phyloP scores from a whole-genome alignment of 441 rosid species.

The Brassica hybrid region DNA sequence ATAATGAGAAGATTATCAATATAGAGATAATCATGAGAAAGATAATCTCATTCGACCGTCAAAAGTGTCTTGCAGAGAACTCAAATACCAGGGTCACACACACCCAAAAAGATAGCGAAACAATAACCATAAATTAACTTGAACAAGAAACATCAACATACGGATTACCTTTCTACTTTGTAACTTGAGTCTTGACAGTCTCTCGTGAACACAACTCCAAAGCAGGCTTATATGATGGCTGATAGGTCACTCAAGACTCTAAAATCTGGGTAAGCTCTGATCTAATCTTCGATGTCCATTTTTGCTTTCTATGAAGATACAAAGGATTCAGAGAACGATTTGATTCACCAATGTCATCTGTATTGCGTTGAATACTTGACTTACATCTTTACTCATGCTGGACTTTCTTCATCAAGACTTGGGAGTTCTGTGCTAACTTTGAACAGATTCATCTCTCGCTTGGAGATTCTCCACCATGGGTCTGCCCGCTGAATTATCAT shows the following conservation, averaged over 20 bases:
- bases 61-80: not conserved
- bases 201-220: not conserved
- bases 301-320: not conserved
- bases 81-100: too few species aligned
- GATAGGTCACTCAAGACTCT: not conserved
- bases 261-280: not conserved
- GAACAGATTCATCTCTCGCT: not conserved
- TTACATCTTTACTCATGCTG: not conserved
- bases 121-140: not conserved
- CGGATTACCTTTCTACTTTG: not conserved
- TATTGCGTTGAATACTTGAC: too few species aligned
- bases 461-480: not conserved
- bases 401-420: not conserved
- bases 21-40: too few species aligned
- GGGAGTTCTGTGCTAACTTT: too few species aligned
- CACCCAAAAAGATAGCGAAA: too few species aligned
- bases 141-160: too few species aligned
- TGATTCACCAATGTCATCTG: conserved; percentile 1
- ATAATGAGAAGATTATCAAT: too few species aligned
- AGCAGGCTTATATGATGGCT: not conserved
- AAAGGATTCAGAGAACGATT: not conserved
- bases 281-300: not conserved
- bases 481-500: not conserved
- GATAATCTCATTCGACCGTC: too few species aligned
- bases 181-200: not conserved